Conservation (phyloP, 306 rosid species). For the Erythrophleum fordii region DNA sequence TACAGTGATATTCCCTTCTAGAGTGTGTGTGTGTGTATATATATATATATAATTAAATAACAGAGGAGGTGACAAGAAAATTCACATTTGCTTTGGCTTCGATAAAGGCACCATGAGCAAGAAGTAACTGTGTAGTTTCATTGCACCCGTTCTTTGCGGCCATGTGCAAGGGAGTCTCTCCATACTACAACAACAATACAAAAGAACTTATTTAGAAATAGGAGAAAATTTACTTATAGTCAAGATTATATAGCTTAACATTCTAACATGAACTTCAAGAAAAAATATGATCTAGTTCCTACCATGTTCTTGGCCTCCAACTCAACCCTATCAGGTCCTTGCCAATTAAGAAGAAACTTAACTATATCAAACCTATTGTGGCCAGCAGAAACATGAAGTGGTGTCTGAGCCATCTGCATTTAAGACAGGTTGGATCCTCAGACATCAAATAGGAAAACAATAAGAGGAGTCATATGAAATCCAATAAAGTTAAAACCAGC, state of each 20-base stretch:
- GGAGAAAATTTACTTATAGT: not conserved
- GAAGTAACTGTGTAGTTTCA: slow-evolving; percentile 63
- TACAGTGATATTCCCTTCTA: not conserved
- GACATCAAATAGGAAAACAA: not conserved
- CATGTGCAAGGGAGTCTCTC: slow-evolving; percentile 82
- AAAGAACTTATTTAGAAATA: not conserved
- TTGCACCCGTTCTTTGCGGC: slow-evolving; percentile 77
- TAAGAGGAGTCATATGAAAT: slow-evolving; percentile 14
- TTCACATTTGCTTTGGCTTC: slow-evolving; percentile 95
- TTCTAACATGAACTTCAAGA: not conserved
- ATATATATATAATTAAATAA: slow-evolving; percentile 8
- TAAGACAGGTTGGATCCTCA: slow-evolving; percentile 27
- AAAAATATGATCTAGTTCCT: slow-evolving; percentile 30
- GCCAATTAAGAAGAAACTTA: slow-evolving; percentile 83
- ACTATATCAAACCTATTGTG: slow-evolving; percentile 74
- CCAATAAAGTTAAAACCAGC: slow-evolving; percentile 12
- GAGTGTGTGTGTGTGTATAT: not conserved
- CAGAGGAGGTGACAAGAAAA: slow-evolving; percentile 36
- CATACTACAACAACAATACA: slow-evolving; percentile 56
- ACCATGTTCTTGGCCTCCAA: slow-evolving; percentile 81
- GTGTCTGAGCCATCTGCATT: slow-evolving; percentile 73
- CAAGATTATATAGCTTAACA: not conserved
- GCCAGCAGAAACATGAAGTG: slow-evolving; percentile 83
- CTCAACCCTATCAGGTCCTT: slow-evolving; percentile 68
- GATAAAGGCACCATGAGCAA: slow-evolving; percentile 65